Evolutionary conservation across 768 basidiomycete genomes (phyloP), one percentile per base, ranked within the genome.

Genomic region (Naganishia randhawae): DNA sequence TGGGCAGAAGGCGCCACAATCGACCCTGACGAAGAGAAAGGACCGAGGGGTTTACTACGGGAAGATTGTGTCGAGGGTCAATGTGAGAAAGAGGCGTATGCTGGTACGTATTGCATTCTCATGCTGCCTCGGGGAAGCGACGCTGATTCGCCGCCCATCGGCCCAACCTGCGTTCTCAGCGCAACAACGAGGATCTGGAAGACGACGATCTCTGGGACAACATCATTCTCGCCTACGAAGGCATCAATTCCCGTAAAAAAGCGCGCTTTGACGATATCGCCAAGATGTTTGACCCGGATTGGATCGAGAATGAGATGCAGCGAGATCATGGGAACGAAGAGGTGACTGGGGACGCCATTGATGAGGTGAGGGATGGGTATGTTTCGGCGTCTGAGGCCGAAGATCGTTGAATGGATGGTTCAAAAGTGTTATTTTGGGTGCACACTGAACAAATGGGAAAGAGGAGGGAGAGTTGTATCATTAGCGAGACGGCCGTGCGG

Each of bases 141-240:
- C 13, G 29, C 41, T 7, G 29, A n/a, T 1, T 41, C 48, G 42
- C 45, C 27, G 19, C 19, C 29, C 42, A 25, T 25, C 41, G 22
- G 1, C n/a, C 33, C 29, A 13, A n/a, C 63, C 39, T 9, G 35
- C 62, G 14, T 22, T 41, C 11, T 19, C 32, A 67, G 29, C 66
- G 66, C 32, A 33, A 17, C 19, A 57, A 68, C 45, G 37, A 68
- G 27, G 51, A 68, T 19, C 50, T 68, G 17, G 67, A 68, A 41
- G 67, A 68, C 57, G 42, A 68, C 22, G 63, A 64, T 14, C 45
- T 51, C 4, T 62, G 61, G 61, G 67, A 68, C 33, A 62, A 48
- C 48, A 27, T 68, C 55, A 39, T 48, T 25, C 57, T 68, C 48
- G 57, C 67, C 2, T 62, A 50, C 45, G 55, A 63, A 25, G 41